Evolutionary conservation across 169 alveolate genomes (phyloP).

Genomic region (Cryptosporidium viatorum): DNA sequence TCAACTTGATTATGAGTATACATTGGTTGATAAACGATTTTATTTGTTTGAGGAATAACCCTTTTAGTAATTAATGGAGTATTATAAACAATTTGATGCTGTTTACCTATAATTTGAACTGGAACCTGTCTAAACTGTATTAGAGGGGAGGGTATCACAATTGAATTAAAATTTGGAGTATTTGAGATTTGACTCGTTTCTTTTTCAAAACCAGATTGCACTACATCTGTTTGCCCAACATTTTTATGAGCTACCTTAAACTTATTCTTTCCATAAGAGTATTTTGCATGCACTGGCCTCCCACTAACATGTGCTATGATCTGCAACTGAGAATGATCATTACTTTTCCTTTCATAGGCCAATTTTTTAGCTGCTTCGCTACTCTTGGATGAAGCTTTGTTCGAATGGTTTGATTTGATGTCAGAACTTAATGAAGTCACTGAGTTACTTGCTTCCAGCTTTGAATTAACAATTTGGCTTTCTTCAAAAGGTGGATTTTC

Average conservation of each 20-base stretch:
- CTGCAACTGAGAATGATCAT: constrained; percentile 3
- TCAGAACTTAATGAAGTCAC: neutral
- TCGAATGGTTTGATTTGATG: neutral
- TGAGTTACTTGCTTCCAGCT: neutral
- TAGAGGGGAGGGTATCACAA: constrained; percentile 28
- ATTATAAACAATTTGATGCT: constrained; percentile 33
- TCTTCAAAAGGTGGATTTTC: neutral
- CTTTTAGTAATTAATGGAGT: constrained; percentile 64
- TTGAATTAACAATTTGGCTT: neutral
- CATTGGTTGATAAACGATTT: constrained; percentile 17
- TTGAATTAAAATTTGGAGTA: neutral
- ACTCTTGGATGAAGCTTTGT: neutral
- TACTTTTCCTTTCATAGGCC: neutral
- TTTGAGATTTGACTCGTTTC: neutral
- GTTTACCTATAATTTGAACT: neutral
- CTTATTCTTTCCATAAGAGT: constrained; percentile 5
- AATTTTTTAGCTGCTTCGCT: neutral
- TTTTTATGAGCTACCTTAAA: constrained; percentile 20
- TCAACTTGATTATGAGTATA: constrained; percentile 48
- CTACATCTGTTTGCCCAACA: neutral
- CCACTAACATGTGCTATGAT: constrained; percentile 69
- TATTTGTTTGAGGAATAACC: constrained; percentile 39
- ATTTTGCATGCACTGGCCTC: constrained; percentile 65
- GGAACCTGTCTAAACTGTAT: constrained; percentile 23
- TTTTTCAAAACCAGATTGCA: neutral